Evolutionary conservation across 2,329 filamentous ascomycete genomes (phyloP), one percentile per base, ranked within the genome.

Genomic region (Myotisia sp.): DNA sequence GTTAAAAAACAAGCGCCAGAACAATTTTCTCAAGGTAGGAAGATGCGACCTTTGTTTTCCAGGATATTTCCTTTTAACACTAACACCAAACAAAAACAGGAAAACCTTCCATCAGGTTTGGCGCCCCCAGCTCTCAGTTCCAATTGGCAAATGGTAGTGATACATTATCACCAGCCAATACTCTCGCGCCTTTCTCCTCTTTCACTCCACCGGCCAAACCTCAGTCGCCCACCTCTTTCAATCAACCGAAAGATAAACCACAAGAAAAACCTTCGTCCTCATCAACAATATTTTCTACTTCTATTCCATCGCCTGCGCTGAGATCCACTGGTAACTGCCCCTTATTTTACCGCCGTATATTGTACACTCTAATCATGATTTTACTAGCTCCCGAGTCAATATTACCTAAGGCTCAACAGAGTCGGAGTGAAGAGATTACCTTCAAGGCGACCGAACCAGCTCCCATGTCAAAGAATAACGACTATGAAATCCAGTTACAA

Each of bases 281-380:
- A 6, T 20, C 29, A 6, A 23, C 29, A 16, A 17, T 9, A 7
- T 21, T 17, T n/a, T 13, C 17, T 21, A 9, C 17, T n/a, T 13
- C 17, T 21, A 9, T 17, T 13, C 2, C 29, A 23, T 24, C 29
- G 6, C 27, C 31, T 20, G 17, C n/a, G 12, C 27, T 32, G 9
- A 21, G 24, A 24, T 14, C 18, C 9, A 23, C 16, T 14, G 29
- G 29, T 32, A 32, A n/a, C n/a, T n/a, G n/a, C n/a, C n/a, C n/a
- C n/a, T n/a, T n/a, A n/a, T n/a, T n/a, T n/a, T n/a, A n/a, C n/a
- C n/a, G 5, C 6, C 8, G 5, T 16, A 9, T 14, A 19, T 21
- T 30, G 9, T 16, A 6, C 3, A 14, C 29, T 32, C 10, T 23
- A 6, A 8, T 12, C 20, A 14, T 16, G 9, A 16, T 22, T 14